Percentiles rank a stretch among this genome's conserved stretches.
Conservation (phyloP, 768 basidiomycete genomes). For the Strobilomyces confusus region DNA sequence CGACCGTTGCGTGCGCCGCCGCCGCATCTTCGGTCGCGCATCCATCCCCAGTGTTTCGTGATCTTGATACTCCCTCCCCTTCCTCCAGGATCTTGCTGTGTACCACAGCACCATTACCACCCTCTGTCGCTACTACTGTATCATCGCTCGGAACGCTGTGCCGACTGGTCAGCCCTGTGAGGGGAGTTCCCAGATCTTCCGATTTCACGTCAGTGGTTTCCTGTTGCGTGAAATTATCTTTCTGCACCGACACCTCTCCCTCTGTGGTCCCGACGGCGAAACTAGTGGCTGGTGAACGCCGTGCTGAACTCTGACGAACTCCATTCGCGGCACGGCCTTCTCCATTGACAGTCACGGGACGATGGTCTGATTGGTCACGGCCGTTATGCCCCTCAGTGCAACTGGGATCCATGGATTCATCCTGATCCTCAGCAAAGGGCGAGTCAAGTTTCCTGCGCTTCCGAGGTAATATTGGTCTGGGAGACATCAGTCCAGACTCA, state of each 20-base stretch:
- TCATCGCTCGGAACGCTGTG: conserved; percentile 60
- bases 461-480: conserved; percentile 28
- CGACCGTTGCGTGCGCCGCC: conserved; percentile 6
- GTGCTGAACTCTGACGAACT: conserved; percentile 1
- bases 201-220: conserved; percentile 39
- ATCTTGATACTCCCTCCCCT: conserved; percentile 10
- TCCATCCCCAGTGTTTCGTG: background rate
- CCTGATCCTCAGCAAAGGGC: conserved; percentile 25
- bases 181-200: conserved; percentile 53
- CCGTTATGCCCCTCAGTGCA: conserved; percentile 3
- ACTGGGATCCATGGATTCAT: conserved; percentile 4
- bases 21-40: conserved; percentile 4
- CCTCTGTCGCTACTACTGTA: conserved; percentile 42
- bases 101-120: conserved; percentile 24
- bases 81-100: conserved; percentile 26
- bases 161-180: conserved; percentile 44
- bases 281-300: background rate
- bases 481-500: conserved; percentile 9
- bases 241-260: background rate
- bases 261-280: background rate
- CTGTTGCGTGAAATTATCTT: conserved; percentile 4
- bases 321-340: conserved; percentile 17
- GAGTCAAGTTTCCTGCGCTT: conserved; percentile 46
- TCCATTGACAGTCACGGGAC: conserved; percentile 11
- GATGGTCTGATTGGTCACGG: conserved; percentile 2